Evolutionary conservation across 2,329 filamentous ascomycete genomes (phyloP).

Genomic region (Sclerotinia sclerotiorum): DNA sequence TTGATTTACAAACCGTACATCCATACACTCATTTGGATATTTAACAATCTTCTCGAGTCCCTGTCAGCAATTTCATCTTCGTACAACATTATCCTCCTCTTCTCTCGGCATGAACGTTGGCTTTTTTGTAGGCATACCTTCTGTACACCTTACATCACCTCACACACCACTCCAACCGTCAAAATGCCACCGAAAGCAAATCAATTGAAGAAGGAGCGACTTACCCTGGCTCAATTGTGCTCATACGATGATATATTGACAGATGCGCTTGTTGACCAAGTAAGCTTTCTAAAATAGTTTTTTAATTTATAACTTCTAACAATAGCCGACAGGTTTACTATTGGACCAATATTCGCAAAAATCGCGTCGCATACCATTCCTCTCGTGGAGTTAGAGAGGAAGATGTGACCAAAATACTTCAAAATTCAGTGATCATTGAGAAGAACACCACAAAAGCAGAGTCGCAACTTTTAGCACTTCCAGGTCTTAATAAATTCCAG

Average conservation of each 20-base stretch:
- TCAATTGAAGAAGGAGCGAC: slow-evolving; percentile 62
- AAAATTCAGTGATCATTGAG: slow-evolving; percentile 67
- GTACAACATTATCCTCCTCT: neutral
- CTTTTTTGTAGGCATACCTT: slow-evolving; percentile 1
- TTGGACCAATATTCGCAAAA: slow-evolving; percentile 96
- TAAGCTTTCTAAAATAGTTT: slow-evolving; percentile 51
- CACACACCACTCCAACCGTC: slow-evolving; percentile 18
- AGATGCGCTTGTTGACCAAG: slow-evolving; percentile 91
- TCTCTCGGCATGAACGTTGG: slow-evolving; percentile 4
- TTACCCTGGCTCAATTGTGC: slow-evolving; percentile 84
- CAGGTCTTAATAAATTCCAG: slow-evolving; percentile 72
- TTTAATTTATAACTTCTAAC: slow-evolving; percentile 9
- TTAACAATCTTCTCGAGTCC: slow-evolving; percentile 1
- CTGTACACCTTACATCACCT: neutral
- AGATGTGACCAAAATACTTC: slow-evolving; percentile 60
- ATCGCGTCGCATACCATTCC: slow-evolving; percentile 80
- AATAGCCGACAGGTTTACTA: slow-evolving; percentile 71
- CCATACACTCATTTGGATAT: slow-evolving; percentile 15
- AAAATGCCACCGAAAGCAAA: slow-evolving; percentile 47
- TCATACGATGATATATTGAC: slow-evolving; percentile 95
- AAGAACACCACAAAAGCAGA: slow-evolving; percentile 73
- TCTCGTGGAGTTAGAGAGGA: slow-evolving; percentile 73
- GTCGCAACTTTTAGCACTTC: slow-evolving; percentile 66
- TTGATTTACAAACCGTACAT: neutral
- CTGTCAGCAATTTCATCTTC: slow-evolving; percentile 4